Percentiles rank a stretch among this genome's conserved stretches.
Conservation (phyloP, 305 asterid species). For the Lippia alba region DNA sequence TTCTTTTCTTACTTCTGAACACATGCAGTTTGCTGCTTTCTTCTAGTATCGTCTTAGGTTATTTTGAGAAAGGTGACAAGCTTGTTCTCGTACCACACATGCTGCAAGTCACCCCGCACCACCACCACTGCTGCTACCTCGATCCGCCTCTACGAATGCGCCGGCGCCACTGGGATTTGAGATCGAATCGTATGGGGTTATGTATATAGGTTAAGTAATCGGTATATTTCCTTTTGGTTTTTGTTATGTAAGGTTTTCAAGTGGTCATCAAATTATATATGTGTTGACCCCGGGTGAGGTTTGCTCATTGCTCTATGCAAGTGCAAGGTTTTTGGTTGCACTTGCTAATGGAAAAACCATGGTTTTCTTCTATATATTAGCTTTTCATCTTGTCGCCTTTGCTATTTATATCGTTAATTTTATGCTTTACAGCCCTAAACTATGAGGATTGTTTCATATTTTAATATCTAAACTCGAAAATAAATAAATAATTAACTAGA, state of each 20-base stretch:
- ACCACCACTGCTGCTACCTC: not conserved
- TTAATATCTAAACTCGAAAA: too few species aligned
- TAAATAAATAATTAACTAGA: too few species aligned
- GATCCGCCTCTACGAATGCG: not conserved
- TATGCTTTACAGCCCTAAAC: too few species aligned
- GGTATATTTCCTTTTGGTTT: constrained; percentile 36
- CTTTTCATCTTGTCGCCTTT: not conserved
- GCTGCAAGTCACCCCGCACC: constrained; percentile 18
- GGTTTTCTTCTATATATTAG: not conserved
- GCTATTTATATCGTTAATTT: too few species aligned
- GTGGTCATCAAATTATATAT: constrained; percentile 33
- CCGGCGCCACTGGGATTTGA: not conserved
- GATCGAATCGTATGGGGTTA: constrained; percentile 27
- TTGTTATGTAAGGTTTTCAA: constrained; percentile 30
- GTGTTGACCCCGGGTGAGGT: constrained; percentile 33
- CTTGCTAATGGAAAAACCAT: constrained; percentile 27
- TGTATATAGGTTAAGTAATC: constrained; percentile 39
- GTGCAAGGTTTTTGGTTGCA: constrained; percentile 60
- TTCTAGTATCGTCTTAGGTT: constrained; percentile 26
- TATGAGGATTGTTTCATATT: too few species aligned
- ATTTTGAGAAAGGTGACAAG: constrained; percentile 26
- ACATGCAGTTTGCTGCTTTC: constrained; percentile 29
- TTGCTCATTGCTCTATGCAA: constrained; percentile 33
- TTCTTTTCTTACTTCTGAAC: constrained; percentile 2
- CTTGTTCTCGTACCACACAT: constrained; percentile 18